phyloP scores from a whole-genome alignment of 331 rosid genomes.

The Quercus tomentella region DNA sequence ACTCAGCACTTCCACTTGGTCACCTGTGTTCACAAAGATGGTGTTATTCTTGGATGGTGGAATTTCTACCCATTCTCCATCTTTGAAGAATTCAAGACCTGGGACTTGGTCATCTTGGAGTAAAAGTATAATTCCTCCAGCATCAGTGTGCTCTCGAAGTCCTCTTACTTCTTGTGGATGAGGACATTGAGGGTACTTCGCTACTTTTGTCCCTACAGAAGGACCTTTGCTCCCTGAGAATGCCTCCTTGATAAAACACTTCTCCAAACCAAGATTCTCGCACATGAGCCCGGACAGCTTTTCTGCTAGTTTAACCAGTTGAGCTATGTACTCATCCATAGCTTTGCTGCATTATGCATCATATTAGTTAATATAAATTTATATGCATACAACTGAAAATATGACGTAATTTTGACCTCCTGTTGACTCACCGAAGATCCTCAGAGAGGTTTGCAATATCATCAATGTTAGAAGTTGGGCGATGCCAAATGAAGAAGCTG shows the following conservation, averaged over 20 bases:
- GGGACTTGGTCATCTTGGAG: constrained; percentile 81
- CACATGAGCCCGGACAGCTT: constrained; percentile 55
- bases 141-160: constrained; percentile 77
- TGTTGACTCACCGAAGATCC: constrained; percentile 41
- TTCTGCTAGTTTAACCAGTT: constrained; percentile 54
- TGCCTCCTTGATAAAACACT: constrained; percentile 37
- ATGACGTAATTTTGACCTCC: background rate
- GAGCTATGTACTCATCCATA: constrained; percentile 49
- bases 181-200: constrained; percentile 64
- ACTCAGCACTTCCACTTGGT: constrained; percentile 58
- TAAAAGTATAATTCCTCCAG: constrained; percentile 74
- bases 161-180: constrained; percentile 62
- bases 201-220: constrained; percentile 70
- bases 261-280: constrained; percentile 61
- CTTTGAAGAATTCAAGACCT: constrained; percentile 59
- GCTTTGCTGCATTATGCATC: constrained; percentile 40
- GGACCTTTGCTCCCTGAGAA: constrained; percentile 48
- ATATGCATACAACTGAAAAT: background rate
- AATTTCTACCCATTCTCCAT: constrained; percentile 57
- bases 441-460: constrained; percentile 37
- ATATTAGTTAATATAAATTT: background rate
- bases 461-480: constrained; percentile 50
- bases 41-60: constrained; percentile 67
- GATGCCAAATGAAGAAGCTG: constrained; percentile 66
- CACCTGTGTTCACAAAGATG: constrained; percentile 72